Evolutionary conservation across 371 early-diverging fungal genomes (phyloP).

Genomic region (Blakeslea trispora): DNA sequence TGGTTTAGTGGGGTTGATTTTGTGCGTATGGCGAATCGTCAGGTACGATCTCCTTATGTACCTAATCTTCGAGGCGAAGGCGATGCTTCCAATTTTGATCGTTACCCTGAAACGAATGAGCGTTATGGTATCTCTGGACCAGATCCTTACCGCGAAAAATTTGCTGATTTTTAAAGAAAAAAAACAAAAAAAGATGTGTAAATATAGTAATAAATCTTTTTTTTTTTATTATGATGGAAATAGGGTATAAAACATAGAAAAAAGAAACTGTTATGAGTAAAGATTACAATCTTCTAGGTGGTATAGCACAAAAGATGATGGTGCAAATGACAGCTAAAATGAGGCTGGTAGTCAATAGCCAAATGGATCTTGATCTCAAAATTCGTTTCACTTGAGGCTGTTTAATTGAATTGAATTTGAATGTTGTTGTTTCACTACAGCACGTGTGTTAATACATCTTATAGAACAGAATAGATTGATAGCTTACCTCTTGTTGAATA

Average conservation of each 20-base stretch:
- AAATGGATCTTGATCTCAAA: constrained; percentile 41
- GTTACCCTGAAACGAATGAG: constrained; percentile 78
- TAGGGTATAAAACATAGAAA: no score
- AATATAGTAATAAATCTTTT: no score
- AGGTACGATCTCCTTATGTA: constrained; percentile 77
- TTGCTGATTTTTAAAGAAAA: constrained; percentile 29
- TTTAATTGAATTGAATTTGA: constrained; percentile 45
- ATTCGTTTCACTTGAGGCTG: constrained; percentile 46
- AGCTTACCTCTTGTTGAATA: constrained; percentile 48
- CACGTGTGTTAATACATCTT: neutral
- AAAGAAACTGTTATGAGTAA: no score
- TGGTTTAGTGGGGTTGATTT: constrained; percentile 88
- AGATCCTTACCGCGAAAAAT: constrained; percentile 34
- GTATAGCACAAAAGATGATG: constrained; percentile 48
- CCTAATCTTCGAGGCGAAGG: constrained; percentile 81
- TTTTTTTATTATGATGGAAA: constrained; percentile 6
- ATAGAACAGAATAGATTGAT: neutral
- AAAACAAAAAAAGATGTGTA: no score
- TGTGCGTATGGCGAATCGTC: constrained; percentile 52
- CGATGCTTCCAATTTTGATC: constrained; percentile 90
- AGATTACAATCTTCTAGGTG: constrained; percentile 50
- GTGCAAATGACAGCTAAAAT: constrained; percentile 37
- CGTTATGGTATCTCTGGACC: constrained; percentile 38
- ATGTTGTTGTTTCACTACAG: constrained; percentile 51
- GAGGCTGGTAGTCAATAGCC: constrained; percentile 33